Evolutionary conservation across 1,284 basidiomycete genomes (phyloP), one percentile per base, ranked within the genome.

Genomic region (Amylostereum chailletii): DNA sequence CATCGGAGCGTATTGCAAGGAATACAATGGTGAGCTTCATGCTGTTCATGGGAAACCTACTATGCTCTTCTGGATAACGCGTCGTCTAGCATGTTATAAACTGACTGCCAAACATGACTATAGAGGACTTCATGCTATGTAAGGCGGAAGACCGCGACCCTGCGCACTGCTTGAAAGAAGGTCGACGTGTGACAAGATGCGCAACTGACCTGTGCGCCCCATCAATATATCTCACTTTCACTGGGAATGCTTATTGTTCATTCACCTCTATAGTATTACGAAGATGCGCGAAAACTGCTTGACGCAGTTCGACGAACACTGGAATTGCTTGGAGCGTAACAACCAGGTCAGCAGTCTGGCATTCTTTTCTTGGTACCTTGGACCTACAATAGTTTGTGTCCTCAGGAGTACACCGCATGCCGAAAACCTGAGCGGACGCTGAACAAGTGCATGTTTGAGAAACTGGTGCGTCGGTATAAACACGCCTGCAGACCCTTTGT

Each of bases 41-140:
- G n/a, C n/a, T 29, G 41, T 8, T n/a, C 34, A 37, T 34, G 10
- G 40, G 10, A 11, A 7, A 11, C 9, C 8, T 11, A 42, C 26
- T 11, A 11, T 42, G 10, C 10, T 11, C 10, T 27, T 6, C 43
- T 7, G 11, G 19, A 19, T 19, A 19, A 19, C 19, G 19, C 19
- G 19, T 19, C 19, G 19, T 19, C 19, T 19, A 19, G 19, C 19
- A 19, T 19, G 19, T 19, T 19, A 19, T 19, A 19, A 19, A 19
- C 19, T 19, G 19, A 19, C 19, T 19, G 19, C 19, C 19, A 19
- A 19, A 19, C 19, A 19, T 19, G 19, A 19, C 36, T 49, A 42
- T 63, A 96, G 94, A 97, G 81, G 95, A 99, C 74, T 99, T 98
- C 64, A 97, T 99, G 93, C 86, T 98, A 51, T 99, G 96, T 81